Evolutionary conservation across 2,329 filamentous ascomycete genomes (phyloP).

Genomic region (Grosmannia huntii): DNA sequence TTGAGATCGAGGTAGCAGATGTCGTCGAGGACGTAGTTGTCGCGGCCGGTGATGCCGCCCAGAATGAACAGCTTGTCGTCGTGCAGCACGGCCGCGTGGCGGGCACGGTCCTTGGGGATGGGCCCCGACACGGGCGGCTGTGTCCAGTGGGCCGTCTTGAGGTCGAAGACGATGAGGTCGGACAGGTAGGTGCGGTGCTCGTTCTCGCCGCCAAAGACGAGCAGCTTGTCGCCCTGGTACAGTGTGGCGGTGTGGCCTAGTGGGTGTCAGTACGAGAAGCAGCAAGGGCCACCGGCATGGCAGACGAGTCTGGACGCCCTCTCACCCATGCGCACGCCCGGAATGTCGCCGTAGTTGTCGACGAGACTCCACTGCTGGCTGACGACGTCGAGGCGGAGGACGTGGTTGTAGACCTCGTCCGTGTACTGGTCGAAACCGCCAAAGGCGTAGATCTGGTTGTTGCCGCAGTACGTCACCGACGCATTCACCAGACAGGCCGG

Average conservation of each 20-base stretch:
- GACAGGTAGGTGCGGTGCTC: conserved; percentile 92
- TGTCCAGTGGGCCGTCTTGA: conserved; percentile 90
- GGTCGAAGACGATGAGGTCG: conserved; percentile 90
- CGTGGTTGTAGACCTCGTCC: conserved; percentile 98
- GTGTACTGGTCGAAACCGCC: conserved; percentile 98
- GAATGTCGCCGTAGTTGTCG: conserved; percentile 97
- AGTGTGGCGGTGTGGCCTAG: conserved; percentile 86
- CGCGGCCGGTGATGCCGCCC: conserved; percentile 87
- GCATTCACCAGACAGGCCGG: conserved; percentile 95
- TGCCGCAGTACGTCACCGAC: conserved; percentile 95
- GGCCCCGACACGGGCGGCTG: conserved; percentile 78
- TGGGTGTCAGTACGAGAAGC: background rate
- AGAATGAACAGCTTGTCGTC: conserved; percentile 95
- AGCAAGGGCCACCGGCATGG: background rate
- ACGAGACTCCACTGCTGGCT: conserved; percentile 90
- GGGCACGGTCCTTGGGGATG: conserved; percentile 76
- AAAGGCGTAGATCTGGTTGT: conserved; percentile 96
- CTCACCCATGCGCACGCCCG: conserved; percentile 89
- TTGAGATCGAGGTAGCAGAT: conserved; percentile 94
- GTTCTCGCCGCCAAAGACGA: conserved; percentile 96
- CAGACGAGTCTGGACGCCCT: background rate
- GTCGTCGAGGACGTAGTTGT: conserved; percentile 86
- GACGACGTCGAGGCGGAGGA: conserved; percentile 73
- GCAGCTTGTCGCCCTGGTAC: conserved; percentile 86
- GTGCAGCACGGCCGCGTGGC: conserved; percentile 86